Evolutionary conservation across 148 eudicot species (phyloP), one percentile per base, ranked within the genome.

Genomic region (Fallopia convolvulus): DNA sequence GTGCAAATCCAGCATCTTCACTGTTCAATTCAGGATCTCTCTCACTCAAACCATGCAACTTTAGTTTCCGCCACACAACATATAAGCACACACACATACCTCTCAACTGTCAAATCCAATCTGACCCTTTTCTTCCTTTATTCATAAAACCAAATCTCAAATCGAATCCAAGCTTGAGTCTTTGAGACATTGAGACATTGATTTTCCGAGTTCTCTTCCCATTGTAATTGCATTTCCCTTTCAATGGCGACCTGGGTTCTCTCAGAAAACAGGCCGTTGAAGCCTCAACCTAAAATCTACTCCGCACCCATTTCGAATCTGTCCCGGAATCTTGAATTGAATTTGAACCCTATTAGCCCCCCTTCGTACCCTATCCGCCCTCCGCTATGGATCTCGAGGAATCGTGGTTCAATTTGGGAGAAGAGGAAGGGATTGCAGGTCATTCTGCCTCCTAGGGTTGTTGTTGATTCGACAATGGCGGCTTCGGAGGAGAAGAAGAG

Each of bases 221-320:
- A 44, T 6, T 42, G 7, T 0, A 44, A 44, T 44, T 44, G 47
- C 47, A 6, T 44, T 42, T 44, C 47, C 7, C 47, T 26, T 11
- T 41, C 50, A 85, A 94, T 94, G 98, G 97, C 97, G 21, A 89
- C 86, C 76, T 85, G 82, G 86, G 92, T 90, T 44, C 77, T 93
- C 44, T 86, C 97, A 75, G 89, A 90, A 86, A 90, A 90, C 83
- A 94, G 94, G 5, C 21, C 30, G 30, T 26, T 90, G n/a, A 90
- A 83, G 76, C 92, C 95, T 55, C 81, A 89, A 30, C 92, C 88
- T 0, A 77, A 75, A 83, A 75, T 81, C 74, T 85, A 85, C 86
- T 74, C 83, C 20, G 76, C 72, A 75, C 90, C 91, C 80, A 92
- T 82, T 79, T 75, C 87, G 40, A 83, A 72, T 60, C 10, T 32